Evolutionary conservation across 257 asterid genomes (phyloP).

Genomic region (Fraxinus quadrangulata): DNA sequence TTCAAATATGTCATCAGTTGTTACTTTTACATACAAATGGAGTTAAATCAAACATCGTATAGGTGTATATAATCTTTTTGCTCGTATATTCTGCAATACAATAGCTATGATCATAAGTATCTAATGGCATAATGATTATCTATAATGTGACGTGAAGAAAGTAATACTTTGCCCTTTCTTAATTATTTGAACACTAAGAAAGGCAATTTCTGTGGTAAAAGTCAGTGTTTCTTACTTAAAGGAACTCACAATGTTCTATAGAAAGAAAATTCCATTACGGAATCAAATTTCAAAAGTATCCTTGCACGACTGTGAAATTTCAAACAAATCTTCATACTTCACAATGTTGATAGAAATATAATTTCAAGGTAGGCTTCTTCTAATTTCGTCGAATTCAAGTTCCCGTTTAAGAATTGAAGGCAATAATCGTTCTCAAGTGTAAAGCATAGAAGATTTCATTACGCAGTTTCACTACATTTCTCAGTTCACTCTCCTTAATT

Average conservation of each 20-base stretch:
- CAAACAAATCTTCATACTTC: neutral
- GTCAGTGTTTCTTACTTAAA: neutral
- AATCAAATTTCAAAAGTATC: neutral
- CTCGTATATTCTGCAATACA: neutral
- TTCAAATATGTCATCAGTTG: neutral
- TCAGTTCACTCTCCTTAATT: neutral
- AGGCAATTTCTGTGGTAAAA: neutral
- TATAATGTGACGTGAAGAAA: neutral
- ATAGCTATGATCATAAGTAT: neutral
- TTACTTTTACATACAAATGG: slow-evolving; percentile 12
- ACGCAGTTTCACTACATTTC: neutral
- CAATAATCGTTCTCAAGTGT: neutral
- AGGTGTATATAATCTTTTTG: neutral
- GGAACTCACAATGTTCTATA: neutral
- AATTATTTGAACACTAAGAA: neutral
- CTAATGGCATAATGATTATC: too few species aligned
- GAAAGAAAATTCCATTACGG: neutral
- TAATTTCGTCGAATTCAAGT: neutral
- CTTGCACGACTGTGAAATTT: neutral
- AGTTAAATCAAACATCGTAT: neutral
- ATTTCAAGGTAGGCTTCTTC: neutral
- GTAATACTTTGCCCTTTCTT: neutral
- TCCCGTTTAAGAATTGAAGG: neutral
- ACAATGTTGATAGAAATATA: neutral
- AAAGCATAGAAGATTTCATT: neutral